A percentile compares a stretch with the other conserved stretches of the same genome.
These are phyloP conservation scores for Chrysanthemum lavandulifolium DNA, from an alignment of 129 eudicot species.

Conservation along the genomic window DNA sequence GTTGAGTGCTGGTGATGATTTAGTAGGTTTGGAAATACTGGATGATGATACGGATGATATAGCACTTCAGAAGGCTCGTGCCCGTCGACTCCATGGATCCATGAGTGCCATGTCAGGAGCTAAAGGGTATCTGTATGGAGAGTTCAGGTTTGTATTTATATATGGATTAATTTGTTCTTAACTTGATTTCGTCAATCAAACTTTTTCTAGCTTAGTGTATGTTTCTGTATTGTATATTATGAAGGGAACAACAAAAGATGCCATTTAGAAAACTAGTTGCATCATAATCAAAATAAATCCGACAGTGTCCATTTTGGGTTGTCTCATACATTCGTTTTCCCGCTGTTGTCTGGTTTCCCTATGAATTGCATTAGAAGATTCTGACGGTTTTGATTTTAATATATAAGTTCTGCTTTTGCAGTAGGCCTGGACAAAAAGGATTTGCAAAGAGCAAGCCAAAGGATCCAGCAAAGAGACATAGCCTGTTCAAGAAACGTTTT, in stretches of 20 bases:
- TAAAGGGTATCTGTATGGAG: conserved; percentile 60
- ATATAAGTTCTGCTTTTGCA: too few relatives aligned
- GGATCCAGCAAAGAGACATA: conserved; percentile 74
- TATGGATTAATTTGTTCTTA: not conserved
- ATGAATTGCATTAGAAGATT: too few relatives aligned
- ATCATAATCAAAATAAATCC: too few relatives aligned
- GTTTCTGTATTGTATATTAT: too few relatives aligned
- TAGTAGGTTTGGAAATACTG: conserved; percentile 71
- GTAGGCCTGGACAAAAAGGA: conserved; percentile 57
- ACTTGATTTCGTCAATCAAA: not conserved
- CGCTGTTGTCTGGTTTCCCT: too few relatives aligned
- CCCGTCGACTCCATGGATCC: conserved; percentile 63
- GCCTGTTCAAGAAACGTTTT: conserved; percentile 72
- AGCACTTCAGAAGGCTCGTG: conserved; percentile 81
- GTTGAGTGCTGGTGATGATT: conserved; percentile 72
- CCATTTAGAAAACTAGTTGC: too few relatives aligned
- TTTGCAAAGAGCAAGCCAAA: conserved; percentile 60
- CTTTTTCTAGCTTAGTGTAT: not conserved
- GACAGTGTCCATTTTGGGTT: too few relatives aligned
- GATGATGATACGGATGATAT: conserved; percentile 89
- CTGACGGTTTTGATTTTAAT: too few relatives aligned
- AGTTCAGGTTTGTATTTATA: conserved; percentile 48
- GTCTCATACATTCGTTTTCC: too few relatives aligned
- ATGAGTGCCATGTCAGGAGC: conserved; percentile 97
- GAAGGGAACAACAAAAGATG: too few relatives aligned